Base-by-base conservation (phyloP, 2,329 filamentous ascomycete species). In the Xylariaceae sp. region DNA sequence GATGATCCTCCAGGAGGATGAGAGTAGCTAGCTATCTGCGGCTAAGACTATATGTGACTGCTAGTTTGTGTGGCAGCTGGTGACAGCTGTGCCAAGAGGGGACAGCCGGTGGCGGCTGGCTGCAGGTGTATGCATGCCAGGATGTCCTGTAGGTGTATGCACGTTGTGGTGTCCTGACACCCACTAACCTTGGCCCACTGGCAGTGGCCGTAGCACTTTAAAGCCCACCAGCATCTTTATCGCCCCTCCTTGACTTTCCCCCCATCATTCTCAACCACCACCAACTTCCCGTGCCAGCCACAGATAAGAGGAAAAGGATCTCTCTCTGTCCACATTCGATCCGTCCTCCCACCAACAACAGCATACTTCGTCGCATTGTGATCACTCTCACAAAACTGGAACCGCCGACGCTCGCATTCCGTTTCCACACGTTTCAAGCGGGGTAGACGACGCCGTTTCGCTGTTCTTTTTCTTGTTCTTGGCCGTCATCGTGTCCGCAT, bases 291-390 rank as follows among this genome's bases (percentile, higher is more conserved):
- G 61, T 36, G 40, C 29, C 21, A 30, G 29, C 42, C 30, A 18
- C 16, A 46, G 39, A 51, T 30, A 26, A 47, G 46, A 45, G n/a
- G 39, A 22, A 21, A 36, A 26, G 6, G 21, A 43, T 12, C 16
- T 3, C n/a, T 18, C 19, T 41, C 39, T 40, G 32, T 43, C 44
- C 19, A 41, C 37, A 19, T 4, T 26, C 30, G 2, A 42, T 34
- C 49, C 30, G 3, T 16, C 37, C 12, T 50, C 16, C n/a, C 40
- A 34, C 43, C 12, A 47, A 26, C 42, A 46, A 22, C 12, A 40
- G 22, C 36, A 6, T 18, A 30, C 30, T 44, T 16, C 19, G 44
- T 64, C 62, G 55, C 63, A 65, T 65, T 61, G 62, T 65, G 63
- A 60, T 60, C 51, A 42, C 46, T 43, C 15, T 45, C 36, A 34